These are phyloP conservation scores for Inonotus obliquus DNA, from an alignment of 1,284 basidiomycete species.

Conservation along the genomic window DNA sequence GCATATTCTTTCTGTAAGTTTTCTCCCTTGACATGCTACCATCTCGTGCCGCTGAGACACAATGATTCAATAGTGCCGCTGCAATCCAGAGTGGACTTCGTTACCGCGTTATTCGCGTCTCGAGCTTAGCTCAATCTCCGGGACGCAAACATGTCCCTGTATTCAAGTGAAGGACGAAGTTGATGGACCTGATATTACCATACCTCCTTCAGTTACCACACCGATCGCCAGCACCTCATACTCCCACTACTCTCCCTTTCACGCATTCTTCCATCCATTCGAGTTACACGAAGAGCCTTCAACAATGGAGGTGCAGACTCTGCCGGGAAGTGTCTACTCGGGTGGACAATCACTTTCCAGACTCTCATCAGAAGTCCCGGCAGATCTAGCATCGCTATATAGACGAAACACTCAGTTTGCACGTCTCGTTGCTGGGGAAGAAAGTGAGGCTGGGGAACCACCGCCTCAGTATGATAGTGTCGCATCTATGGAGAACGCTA, in stretches of 20 bases:
- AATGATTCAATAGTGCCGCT: slow-evolving; percentile 56
- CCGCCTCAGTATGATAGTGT: slow-evolving; percentile 53
- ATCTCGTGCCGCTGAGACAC: neutral
- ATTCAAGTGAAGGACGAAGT: slow-evolving; percentile 19
- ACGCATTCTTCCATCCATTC: slow-evolving; percentile 4
- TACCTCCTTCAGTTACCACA: slow-evolving; percentile 1
- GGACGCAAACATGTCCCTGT: slow-evolving; percentile 43
- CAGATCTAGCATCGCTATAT: slow-evolving; percentile 31
- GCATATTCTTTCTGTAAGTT: slow-evolving; percentile 71
- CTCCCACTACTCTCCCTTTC: neutral
- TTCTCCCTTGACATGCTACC: neutral
- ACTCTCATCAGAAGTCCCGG: slow-evolving; percentile 20
- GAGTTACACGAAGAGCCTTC: neutral
- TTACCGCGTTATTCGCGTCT: slow-evolving; percentile 65
- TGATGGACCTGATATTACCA: neutral
- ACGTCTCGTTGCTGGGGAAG: slow-evolving; percentile 57
- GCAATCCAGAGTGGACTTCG: slow-evolving; percentile 71
- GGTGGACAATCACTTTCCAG: slow-evolving; percentile 6
- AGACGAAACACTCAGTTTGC: slow-evolving; percentile 47
- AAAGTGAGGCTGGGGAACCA: slow-evolving; percentile 57
- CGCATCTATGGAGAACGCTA: neutral
- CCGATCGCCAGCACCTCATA: neutral
- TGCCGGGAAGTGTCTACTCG: neutral
- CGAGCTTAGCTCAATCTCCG: slow-evolving; percentile 31
- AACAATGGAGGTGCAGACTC: neutral